Evolutionary conservation across 768 basidiomycete genomes (phyloP).

Genomic region (Lenzites betulinus): DNA sequence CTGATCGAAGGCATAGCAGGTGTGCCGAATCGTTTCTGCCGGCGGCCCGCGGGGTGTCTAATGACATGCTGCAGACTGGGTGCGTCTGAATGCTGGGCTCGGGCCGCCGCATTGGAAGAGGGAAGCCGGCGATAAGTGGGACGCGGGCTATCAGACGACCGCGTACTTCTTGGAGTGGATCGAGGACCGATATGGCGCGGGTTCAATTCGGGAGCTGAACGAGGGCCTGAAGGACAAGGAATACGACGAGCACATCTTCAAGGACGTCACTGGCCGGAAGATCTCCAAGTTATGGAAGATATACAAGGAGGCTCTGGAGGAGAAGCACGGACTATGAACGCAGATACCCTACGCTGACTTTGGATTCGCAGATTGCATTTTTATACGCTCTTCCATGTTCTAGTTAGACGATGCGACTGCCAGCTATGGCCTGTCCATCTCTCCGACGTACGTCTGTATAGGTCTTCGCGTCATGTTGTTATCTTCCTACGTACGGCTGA

Average conservation of each 20-base stretch:
- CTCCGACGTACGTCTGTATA: no score
- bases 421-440: no score
- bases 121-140: conserved; percentile 55
- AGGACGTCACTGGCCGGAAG: conserved; percentile 50
- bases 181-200: conserved; percentile 53
- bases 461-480: no score
- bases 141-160: conserved; percentile 74
- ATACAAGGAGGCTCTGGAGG: conserved; percentile 48
- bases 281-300: conserved; percentile 59
- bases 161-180: conserved; percentile 76
- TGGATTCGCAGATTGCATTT: neutral
- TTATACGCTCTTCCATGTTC: neutral
- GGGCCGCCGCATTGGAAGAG: conserved; percentile 73
- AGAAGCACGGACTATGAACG: neutral
- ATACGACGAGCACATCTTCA: conserved; percentile 56
- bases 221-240: conserved; percentile 46
- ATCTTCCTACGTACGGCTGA: no score
- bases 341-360: neutral
- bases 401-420: no score
- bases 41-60: neutral
- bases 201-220: conserved; percentile 62
- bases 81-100: conserved; percentile 60
- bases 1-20: conserved; percentile 82
- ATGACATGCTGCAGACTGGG: conserved; percentile 53
- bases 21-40: conserved; percentile 30